Conservation (phyloP, 2,329 filamentous ascomycete genomes). For the Aureobasidium subglaciale region DNA sequence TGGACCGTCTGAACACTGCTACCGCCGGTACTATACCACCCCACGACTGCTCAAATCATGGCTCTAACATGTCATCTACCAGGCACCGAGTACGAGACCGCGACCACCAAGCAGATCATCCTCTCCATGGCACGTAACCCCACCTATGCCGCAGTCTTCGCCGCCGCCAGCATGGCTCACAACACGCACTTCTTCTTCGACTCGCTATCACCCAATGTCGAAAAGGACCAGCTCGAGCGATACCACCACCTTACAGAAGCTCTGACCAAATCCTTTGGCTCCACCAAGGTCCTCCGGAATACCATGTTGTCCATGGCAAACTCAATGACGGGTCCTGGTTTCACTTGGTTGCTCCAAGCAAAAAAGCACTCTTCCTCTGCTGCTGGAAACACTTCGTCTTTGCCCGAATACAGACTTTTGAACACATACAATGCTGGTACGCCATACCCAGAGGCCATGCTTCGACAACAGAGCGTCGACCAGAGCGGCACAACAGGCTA, state of each 20-base stretch:
- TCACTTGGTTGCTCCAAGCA: conserved; percentile 76
- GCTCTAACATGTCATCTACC: conserved; percentile 10
- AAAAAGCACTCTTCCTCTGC: conserved; percentile 16
- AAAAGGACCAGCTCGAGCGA: conserved; percentile 42
- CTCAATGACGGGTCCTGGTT: conserved; percentile 94
- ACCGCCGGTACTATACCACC: conserved; percentile 53
- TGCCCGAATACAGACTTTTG: conserved; percentile 57
- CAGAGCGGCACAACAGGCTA: conserved; percentile 46
- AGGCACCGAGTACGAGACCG: conserved; percentile 60
- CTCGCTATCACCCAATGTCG: conserved; percentile 19
- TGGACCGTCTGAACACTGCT: conserved; percentile 68
- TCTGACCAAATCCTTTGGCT: conserved; percentile 69
- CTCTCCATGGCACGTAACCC: conserved; percentile 74
- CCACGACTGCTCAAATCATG: background rate
- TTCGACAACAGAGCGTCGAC: conserved; percentile 61
- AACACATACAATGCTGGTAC: conserved; percentile 87
- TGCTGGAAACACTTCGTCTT: conserved; percentile 25
- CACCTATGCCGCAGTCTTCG: conserved; percentile 73
- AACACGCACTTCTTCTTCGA: conserved; percentile 86
- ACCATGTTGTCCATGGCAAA: conserved; percentile 75
- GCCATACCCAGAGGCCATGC: conserved; percentile 79
- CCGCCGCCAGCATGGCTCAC: conserved; percentile 91
- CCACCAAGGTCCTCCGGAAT: conserved; percentile 69
- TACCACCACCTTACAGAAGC: conserved; percentile 49
- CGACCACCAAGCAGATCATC: conserved; percentile 59